Conservation (phyloP, 257 asterid species). For the Scutellaria baicalensis region DNA sequence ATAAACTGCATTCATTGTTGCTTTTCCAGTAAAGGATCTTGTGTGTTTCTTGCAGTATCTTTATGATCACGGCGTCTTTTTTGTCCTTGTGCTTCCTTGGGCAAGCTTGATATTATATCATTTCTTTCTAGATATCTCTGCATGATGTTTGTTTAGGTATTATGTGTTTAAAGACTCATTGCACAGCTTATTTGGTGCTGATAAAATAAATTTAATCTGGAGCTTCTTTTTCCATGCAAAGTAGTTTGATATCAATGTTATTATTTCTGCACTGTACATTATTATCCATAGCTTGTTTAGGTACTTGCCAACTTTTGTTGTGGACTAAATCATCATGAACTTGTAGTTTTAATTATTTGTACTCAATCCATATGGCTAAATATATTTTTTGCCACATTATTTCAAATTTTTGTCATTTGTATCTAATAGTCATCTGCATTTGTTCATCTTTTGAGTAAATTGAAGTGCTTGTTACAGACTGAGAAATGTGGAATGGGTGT, state of each 20-base stretch:
- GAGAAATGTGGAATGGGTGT: constrained; percentile 95
- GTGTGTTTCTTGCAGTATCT: neutral
- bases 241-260: neutral
- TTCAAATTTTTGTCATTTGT: neutral
- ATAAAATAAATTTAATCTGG: neutral
- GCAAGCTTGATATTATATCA: neutral
- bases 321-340: neutral
- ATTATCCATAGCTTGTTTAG: neutral
- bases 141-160: neutral
- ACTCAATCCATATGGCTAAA: neutral
- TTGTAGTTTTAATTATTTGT: neutral
- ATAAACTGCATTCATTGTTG: neutral
- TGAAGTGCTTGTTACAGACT: constrained; percentile 55
- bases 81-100: neutral
- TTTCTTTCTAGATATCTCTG: neutral
- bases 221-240: neutral
- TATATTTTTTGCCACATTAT: neutral
- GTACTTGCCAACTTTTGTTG: neutral
- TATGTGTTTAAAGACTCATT: neutral
- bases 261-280: neutral
- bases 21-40: neutral
- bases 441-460: constrained; percentile 6
- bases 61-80: neutral
- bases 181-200: constrained; percentile 1
- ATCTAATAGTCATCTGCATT: neutral